A percentile compares a stretch with the other conserved stretches of the same genome.
These are phyloP conservation scores for Blastobotrys robertii DNA, from an alignment of 805 yeast genomes.

Conservation along the genomic window DNA sequence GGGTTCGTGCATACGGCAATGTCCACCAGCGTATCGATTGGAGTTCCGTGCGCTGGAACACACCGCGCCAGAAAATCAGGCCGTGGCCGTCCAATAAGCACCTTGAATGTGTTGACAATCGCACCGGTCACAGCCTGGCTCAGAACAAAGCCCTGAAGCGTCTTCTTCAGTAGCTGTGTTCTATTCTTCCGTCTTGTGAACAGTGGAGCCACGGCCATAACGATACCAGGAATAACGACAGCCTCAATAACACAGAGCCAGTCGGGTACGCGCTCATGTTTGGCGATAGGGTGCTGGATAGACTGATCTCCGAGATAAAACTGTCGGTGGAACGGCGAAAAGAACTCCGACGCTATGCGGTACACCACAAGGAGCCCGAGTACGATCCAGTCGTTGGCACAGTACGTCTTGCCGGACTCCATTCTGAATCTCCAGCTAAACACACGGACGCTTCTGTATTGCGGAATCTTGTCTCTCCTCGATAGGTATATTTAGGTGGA, in stretches of 20 bases:
- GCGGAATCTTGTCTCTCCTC: too few species aligned
- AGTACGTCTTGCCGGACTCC: too few species aligned
- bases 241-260: constrained; percentile 33
- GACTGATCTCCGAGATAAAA: constrained; percentile 68
- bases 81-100: constrained; percentile 80
- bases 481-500: too few species aligned
- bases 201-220: constrained; percentile 20
- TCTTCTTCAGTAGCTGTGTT: constrained; percentile 45
- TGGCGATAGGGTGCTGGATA: constrained; percentile 73
- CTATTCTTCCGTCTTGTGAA: constrained; percentile 19
- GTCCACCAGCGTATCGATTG: constrained; percentile 28
- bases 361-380: constrained; percentile 5
- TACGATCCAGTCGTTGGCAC: constrained; percentile 10
- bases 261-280: constrained; percentile 58
- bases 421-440: too few species aligned
- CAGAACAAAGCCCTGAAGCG: constrained; percentile 56
- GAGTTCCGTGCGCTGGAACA: constrained; percentile 50
- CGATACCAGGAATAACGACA: constrained; percentile 14
- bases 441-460: too few species aligned
- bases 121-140: constrained; percentile 33
- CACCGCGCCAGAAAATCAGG: constrained; percentile 92
- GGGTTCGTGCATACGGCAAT: constrained; percentile 30
- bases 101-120: constrained; percentile 65
- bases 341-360: constrained; percentile 9
- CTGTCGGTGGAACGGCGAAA: constrained; percentile 63